phyloP scores from a whole-genome alignment of 75 land plant genomes.

The Cunninghamia lanceolata region DNA sequence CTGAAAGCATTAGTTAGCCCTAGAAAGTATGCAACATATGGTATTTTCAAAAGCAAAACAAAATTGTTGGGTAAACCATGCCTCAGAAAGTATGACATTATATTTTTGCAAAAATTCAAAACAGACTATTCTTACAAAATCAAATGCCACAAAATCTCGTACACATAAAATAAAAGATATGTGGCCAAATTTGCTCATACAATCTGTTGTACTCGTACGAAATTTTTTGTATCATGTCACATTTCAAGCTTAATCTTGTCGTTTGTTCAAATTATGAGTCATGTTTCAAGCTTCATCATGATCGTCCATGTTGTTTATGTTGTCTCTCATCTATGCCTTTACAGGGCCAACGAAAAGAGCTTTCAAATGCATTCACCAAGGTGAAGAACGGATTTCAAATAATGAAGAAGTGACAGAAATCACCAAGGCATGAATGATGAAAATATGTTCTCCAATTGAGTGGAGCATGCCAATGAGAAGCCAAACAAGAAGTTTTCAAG shows the following conservation, averaged over 20 bases:
- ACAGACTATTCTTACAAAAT: neutral
- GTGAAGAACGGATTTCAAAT: too few relatives aligned
- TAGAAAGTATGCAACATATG: neutral
- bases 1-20: neutral
- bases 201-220: neutral
- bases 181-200: neutral
- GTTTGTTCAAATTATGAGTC: too few relatives aligned
- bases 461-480: too few relatives aligned
- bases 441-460: too few relatives aligned
- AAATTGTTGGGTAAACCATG: neutral
- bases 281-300: too few relatives aligned
- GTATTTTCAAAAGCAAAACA: neutral
- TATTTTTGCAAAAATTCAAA: neutral
- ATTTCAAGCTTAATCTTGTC: neutral
- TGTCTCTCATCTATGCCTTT: too few relatives aligned
- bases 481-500: too few relatives aligned
- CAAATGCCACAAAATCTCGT: neutral
- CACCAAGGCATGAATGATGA: too few relatives aligned
- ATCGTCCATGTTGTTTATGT: too few relatives aligned
- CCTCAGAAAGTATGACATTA: neutral
- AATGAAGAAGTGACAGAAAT: too few relatives aligned
- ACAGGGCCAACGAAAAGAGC: too few relatives aligned
- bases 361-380: too few relatives aligned
- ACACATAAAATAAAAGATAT: neutral
- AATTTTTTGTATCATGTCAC: neutral